These are phyloP conservation scores for Polygonum aviculare DNA, from an alignment of 148 eudicot genomes.

Conservation along the genomic window DNA sequence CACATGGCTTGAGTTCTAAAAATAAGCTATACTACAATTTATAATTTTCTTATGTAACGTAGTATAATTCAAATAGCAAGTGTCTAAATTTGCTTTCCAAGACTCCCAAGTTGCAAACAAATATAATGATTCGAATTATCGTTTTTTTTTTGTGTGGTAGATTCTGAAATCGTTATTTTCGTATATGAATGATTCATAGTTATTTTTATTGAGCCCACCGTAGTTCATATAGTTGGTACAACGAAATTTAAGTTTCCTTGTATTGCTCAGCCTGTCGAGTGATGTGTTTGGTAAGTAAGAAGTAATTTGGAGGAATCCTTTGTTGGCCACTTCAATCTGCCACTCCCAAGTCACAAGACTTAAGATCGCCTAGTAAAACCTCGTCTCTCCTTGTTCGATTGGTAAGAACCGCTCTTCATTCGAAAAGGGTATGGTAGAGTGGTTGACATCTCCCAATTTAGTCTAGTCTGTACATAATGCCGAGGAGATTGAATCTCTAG, in stretches of 20 bases:
- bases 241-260: not conserved
- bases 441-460: too few relatives aligned
- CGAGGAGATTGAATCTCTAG: too few relatives aligned
- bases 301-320: not conserved
- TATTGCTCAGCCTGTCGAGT: conserved; percentile 5
- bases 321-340: not conserved
- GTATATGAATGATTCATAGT: too few relatives aligned
- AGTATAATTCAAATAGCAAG: not conserved
- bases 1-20: not conserved
- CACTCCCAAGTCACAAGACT: not conserved
- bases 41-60: not conserved
- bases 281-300: not conserved
- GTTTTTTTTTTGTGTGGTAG: not conserved
- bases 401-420: too few relatives aligned
- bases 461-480: too few relatives aligned
- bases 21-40: too few relatives aligned
- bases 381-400: too few relatives aligned
- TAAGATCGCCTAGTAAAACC: too few relatives aligned
- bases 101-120: not conserved
- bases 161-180: not conserved
- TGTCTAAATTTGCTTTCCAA: not conserved
- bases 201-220: too few relatives aligned
- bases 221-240: not conserved
- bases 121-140: not conserved
- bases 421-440: too few relatives aligned